Conservation (phyloP, 2,329 filamentous ascomycete species). For the Sarocladiaceae sp. region DNA sequence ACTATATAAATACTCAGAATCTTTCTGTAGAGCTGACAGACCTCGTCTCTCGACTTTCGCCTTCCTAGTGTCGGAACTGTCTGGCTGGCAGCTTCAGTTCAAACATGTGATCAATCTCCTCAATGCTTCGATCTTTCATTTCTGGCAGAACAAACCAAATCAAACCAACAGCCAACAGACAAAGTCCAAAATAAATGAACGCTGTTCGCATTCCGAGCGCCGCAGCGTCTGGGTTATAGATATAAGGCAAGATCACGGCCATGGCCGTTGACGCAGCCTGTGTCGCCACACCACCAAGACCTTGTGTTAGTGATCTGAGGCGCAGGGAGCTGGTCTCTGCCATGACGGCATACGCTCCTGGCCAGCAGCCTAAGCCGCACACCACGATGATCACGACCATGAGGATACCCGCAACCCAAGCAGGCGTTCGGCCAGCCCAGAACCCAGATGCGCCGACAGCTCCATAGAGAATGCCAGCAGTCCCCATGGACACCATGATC, state of each 20-base stretch:
- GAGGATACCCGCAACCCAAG: constrained; percentile 8
- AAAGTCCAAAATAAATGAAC: constrained; percentile 31
- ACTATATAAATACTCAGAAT: no score
- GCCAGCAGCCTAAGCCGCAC: constrained; percentile 35
- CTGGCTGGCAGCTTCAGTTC: constrained; percentile 16
- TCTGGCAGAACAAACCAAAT: constrained; percentile 41
- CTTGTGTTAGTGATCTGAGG: constrained; percentile 23
- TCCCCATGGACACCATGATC: constrained; percentile 26
- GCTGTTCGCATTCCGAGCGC: constrained; percentile 33
- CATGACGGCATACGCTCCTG: constrained; percentile 31
- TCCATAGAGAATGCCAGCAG: constrained; percentile 32
- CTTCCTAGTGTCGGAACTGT: no score
- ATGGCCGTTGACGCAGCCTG: constrained; percentile 27
- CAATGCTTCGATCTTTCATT: constrained; percentile 37
- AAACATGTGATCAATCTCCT: constrained; percentile 38
- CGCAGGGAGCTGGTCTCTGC: constrained; percentile 21
- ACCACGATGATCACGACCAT: constrained; percentile 35
- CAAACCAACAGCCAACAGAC: constrained; percentile 20
- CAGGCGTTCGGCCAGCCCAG: not conserved
- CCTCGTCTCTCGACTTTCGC: no score
- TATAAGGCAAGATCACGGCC: constrained; percentile 19
- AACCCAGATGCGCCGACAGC: constrained; percentile 31
- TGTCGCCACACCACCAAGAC: constrained; percentile 32
- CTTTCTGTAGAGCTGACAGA: no score
- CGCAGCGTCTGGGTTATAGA: constrained; percentile 23